These are phyloP conservation scores for Helotiales sp. DNA, from an alignment of 2,329 filamentous ascomycete species.

Conservation along the genomic window DNA sequence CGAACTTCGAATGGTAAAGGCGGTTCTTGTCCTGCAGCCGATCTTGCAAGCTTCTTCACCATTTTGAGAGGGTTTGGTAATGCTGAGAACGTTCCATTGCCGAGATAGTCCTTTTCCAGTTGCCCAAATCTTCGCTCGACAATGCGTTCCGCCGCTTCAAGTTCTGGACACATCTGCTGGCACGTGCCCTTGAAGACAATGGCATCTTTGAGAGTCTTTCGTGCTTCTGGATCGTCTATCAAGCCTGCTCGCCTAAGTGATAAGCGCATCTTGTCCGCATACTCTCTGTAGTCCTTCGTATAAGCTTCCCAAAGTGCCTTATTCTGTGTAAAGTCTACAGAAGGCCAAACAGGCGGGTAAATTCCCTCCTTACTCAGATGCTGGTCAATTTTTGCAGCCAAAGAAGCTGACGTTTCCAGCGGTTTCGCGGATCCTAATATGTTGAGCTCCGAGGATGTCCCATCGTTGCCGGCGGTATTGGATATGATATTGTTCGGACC, in stretches of 20 bases:
- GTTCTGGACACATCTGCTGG: conserved; percentile 69
- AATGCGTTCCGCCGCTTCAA: conserved; percentile 63
- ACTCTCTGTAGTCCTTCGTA: conserved; percentile 52
- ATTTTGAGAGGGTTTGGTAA: conserved; percentile 51
- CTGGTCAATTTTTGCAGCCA: conserved; percentile 9
- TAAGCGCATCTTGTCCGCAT: conserved; percentile 55
- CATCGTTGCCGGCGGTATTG: too few species aligned
- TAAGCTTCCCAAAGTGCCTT: neutral
- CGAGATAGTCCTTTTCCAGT: conserved; percentile 50
- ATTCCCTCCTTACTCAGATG: conserved; percentile 35
- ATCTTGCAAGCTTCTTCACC: conserved; percentile 68
- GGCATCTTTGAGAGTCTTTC: conserved; percentile 61
- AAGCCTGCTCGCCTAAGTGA: conserved; percentile 59
- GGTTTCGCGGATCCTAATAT: neutral
- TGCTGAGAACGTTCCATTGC: conserved; percentile 42
- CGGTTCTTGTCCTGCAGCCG: conserved; percentile 66
- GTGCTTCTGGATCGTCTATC: conserved; percentile 65
- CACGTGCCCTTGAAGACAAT: conserved; percentile 68
- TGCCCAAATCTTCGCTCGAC: conserved; percentile 58
- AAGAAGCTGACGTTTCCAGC: neutral
- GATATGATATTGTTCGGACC: too few species aligned
- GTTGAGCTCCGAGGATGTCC: neutral
- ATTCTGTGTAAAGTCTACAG: conserved; percentile 11
- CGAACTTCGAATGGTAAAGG: conserved; percentile 68
- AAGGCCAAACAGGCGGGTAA: conserved; percentile 54